Base-by-base conservation (phyloP, 768 basidiomycete species). In the Russula lepida region DNA sequence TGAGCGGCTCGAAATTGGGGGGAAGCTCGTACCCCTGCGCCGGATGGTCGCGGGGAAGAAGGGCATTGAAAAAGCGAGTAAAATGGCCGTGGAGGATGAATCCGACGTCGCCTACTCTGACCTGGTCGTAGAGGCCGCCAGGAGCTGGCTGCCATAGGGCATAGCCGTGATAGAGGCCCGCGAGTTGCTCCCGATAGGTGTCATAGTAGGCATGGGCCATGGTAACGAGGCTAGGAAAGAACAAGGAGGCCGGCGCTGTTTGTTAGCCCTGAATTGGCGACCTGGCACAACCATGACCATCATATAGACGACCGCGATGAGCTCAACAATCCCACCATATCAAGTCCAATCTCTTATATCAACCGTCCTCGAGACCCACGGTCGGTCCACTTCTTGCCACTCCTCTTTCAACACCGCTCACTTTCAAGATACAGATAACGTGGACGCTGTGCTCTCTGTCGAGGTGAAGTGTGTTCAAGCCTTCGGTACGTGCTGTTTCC, bases 251-350 rank as follows among this genome's bases (percentile, higher is more conserved):
- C 39, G 55, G 49, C 43, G 60, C 30, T 43, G 30, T 6, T 4
- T 37, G 19, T 25, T 27, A n/a, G 27, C 55, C 37, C 28, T 33
- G 35, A 37, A 46, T 25, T 28, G 21, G 46, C 46, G 32, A n/a
- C 1, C 12, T 11, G 30, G 27, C 50, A 50, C 23, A 15, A 21
- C 32, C 50, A 28, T 19, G 28, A 6, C 35, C 35, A 37, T 37
- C 17, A 1, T 12, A 37, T 8, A 19, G 19, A 19, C 39, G 15
- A 48, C 25, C 25, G 8, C 58, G 19, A 79, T 79, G 78, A 68
- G 73, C 66, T 74, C 72, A 39, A 71, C 76, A 47, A 76, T 85
- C 5, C 83, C 85, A 9, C 86, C 85, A 11, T 89, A 85, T 70
- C 76, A 81, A 59, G 68, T 84, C 21, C 81, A 78, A 62, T 72